Evolutionary conservation across 2,329 filamentous ascomycete genomes (phyloP), one percentile per base, ranked within the genome.

Genomic region (Trematosphaeria pertusa): DNA sequence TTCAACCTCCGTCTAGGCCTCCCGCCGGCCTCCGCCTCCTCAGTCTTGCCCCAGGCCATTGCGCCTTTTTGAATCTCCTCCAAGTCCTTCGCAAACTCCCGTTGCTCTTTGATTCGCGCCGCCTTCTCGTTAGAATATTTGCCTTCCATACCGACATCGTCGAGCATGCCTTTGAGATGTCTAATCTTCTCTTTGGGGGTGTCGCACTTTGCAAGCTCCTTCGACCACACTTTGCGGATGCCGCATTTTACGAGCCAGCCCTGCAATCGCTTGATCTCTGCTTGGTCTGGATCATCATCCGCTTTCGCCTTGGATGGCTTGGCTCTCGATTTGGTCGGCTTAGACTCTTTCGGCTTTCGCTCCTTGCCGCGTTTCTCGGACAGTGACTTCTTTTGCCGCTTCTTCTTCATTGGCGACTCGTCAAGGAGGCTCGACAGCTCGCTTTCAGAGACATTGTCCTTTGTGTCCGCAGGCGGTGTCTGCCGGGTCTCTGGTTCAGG

Each of bases 221-320:
- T 85, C 38, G 82, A 83, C 93, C 94, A 99, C 51, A 97, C 83
- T 69, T 97, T 97, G 42, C 91, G 87, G 44, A 97, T 84, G 21
- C 93, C 93, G 64, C 93, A 99, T 72, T 97, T 96, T 35, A 87
- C 75, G 5, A 99, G 81, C 72, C 93, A 91, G 7, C 85, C 83
- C 73, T 97, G 93, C 3, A 97, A 78, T 37, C 86, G 88, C 72
- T 96, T 97, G 67, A 97, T 88, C 69, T 96, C 89, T 3, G 83
- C 85, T 48, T 90, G 84, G 50, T 91, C 82, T 0, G 87, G 83
- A 14, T 85, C 78, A 2, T 75, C 58, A 7, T 65, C 52, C 5
- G 54, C 40, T 26, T 79, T 73, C 21, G 71, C 65, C 24, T 73
- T 70, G 7, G 77, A 63, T n/a, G 74, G 42, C 33, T 65, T 74